Evolutionary conservation across 1,284 basidiomycete species (phyloP).

Genomic region (Puccinia coronata): DNA sequence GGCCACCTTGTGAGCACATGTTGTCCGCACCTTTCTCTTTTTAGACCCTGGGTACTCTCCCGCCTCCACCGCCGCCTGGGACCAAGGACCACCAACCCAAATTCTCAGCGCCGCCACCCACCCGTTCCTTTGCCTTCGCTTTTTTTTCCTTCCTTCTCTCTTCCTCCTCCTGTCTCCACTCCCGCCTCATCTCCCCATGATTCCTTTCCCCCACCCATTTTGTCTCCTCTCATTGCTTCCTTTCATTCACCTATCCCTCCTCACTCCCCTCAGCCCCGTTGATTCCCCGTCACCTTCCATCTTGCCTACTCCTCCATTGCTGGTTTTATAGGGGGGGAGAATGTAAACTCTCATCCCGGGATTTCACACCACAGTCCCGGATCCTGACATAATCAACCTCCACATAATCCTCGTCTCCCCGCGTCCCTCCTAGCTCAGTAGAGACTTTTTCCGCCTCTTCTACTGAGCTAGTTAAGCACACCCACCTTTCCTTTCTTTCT

Average conservation of each 20-base stretch:
- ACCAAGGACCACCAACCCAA: no score
- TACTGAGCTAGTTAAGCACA: neutral
- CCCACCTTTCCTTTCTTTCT: neutral
- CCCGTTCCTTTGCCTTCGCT: no score
- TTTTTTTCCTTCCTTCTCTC: no score
- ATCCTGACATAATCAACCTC: neutral
- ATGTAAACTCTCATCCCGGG: neutral
- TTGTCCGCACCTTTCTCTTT: no score
- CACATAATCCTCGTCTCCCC: neutral
- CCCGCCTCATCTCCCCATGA: no score
- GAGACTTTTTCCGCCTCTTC: neutral
- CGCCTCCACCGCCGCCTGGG: no score
- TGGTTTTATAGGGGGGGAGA: neutral
- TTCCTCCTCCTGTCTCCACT: no score
- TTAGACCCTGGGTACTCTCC: no score
- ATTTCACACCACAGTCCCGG: neutral
- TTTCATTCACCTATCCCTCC: neutral
- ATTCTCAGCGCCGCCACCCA: no score
- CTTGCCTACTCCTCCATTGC: no score
- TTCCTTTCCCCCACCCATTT: no score
- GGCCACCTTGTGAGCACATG: neutral
- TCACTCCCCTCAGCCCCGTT: neutral
- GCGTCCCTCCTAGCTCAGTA: neutral
- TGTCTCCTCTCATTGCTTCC: neutral
- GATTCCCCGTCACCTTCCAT: neutral